A percentile compares a stretch with the other conserved stretches of the same genome.
phyloP scores from a whole-genome alignment of 1,139 yeast genomes.

The Kodamaea suecica region DNA sequence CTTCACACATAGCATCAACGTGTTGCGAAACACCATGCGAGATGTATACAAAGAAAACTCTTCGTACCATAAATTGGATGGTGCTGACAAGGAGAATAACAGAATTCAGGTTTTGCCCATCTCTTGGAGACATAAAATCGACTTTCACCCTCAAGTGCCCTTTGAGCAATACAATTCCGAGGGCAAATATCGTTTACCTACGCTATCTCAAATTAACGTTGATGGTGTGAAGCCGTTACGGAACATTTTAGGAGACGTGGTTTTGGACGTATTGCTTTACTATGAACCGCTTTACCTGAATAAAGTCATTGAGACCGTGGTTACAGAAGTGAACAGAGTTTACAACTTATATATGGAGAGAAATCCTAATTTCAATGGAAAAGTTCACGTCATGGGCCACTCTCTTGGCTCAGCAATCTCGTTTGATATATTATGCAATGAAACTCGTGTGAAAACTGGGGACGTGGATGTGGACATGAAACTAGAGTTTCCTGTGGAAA shows the following conservation, averaged over 20 bases:
- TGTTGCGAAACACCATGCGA: conserved; percentile 63
- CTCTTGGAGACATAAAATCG: conserved; percentile 72
- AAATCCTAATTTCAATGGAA: conserved; percentile 77
- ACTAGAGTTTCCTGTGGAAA: conserved; percentile 68
- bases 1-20: conserved; percentile 81
- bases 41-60: conserved; percentile 49
- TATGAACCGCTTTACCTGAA: conserved; percentile 73
- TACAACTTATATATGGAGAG: conserved; percentile 55
- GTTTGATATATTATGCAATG: conserved; percentile 68
- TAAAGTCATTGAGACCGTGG: conserved; percentile 64
- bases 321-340: conserved; percentile 65
- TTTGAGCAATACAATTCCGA: conserved; percentile 26
- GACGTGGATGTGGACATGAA: conserved; percentile 18
- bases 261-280: conserved; percentile 78
- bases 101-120: conserved; percentile 75
- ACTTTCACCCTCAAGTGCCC: conserved; percentile 50
- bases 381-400: conserved; percentile 83
- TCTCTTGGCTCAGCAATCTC: conserved; percentile 87
- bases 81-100: conserved; percentile 40
- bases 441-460: conserved; percentile 25
- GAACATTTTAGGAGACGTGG: conserved; percentile 78
- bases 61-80: conserved; percentile 34
- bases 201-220: conserved; percentile 71
- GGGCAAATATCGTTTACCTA: conserved; percentile 50
- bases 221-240: conserved; percentile 77